Evolutionary conservation across 2,329 filamentous ascomycete species (phyloP).

Genomic region (Chrysoporthe puriensis): DNA sequence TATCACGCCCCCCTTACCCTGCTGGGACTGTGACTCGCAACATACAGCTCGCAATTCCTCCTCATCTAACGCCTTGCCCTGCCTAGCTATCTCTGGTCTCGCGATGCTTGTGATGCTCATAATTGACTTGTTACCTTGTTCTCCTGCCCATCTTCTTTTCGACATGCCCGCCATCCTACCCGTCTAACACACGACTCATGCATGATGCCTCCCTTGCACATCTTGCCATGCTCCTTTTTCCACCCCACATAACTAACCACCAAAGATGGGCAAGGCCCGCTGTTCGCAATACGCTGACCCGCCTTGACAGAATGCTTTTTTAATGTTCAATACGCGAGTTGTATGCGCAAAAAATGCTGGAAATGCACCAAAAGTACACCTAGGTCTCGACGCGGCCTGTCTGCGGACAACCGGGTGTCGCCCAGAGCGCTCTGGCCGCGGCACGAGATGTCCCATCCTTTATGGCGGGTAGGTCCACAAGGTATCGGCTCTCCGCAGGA

Average conservation of each 20-base stretch:
- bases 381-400: neutral
- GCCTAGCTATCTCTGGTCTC: constrained; percentile 18
- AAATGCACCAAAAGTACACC: neutral
- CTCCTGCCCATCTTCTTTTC: constrained; percentile 4
- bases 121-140: constrained; percentile 10
- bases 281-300: neutral
- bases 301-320: neutral
- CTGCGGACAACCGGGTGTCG: neutral
- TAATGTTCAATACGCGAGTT: neutral
- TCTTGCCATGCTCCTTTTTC: constrained; percentile 5
- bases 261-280: neutral
- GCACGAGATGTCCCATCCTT: neutral
- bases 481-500: neutral
- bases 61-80: constrained; percentile 24
- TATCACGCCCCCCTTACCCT: neutral
- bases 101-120: constrained; percentile 20
- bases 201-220: neutral
- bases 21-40: neutral
- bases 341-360: neutral
- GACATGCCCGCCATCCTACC: neutral
- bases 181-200: neutral
- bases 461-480: neutral
- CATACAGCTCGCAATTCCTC: constrained; percentile 7
- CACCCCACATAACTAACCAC: neutral
- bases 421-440: neutral